These are phyloP conservation scores for Elongisporangium undulatum DNA, from an alignment of 352 stramenopile species.

Conservation along the genomic window DNA sequence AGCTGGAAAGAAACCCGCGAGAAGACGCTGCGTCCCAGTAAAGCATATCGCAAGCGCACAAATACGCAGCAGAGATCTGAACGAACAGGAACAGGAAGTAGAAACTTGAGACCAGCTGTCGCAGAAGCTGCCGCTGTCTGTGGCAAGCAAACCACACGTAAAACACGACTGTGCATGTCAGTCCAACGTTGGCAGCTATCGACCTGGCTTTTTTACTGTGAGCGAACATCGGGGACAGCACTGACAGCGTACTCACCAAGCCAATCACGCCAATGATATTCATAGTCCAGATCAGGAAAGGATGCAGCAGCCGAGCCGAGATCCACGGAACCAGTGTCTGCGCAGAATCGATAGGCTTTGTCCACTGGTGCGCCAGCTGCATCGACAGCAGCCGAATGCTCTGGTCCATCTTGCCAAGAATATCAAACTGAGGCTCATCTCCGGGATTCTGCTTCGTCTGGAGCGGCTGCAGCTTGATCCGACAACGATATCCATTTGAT, in stretches of 20 bases:
- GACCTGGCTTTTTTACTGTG: background rate
- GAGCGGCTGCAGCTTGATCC: background rate
- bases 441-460: background rate
- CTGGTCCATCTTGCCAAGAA: background rate
- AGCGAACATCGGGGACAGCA: background rate
- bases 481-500: constrained; percentile 8
- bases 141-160: background rate
- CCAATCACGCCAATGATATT: background rate
- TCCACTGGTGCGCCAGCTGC: background rate
- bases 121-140: constrained; percentile 7
- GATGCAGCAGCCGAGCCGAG: background rate
- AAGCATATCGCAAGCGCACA: constrained; percentile 13
- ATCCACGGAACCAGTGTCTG: background rate
- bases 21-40: constrained; percentile 2
- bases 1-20: background rate
- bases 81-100: constrained; percentile 16
- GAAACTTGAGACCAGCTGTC: constrained; percentile 5
- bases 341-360: background rate
- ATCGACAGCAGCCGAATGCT: background rate
- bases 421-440: background rate
- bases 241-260: background rate
- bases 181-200: background rate
- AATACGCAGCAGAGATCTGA: constrained; percentile 12
- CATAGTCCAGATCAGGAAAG: background rate
- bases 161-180: background rate